phyloP scores from a whole-genome alignment of 2,329 filamentous ascomycete genomes.

The Ophiostoma montium region DNA sequence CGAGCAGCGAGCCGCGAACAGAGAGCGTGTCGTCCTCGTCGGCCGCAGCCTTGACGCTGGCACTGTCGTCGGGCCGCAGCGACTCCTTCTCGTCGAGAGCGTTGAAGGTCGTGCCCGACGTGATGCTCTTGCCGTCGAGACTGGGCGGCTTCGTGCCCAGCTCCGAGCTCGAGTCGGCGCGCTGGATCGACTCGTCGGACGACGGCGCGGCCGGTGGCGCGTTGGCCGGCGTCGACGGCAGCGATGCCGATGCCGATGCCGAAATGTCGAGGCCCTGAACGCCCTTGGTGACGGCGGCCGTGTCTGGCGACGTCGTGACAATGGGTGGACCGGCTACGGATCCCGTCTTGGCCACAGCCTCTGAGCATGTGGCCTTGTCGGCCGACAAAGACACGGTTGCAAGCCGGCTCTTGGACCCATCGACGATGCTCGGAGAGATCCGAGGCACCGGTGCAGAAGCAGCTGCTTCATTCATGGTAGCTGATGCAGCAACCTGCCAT shows the following conservation, averaged over 20 bases:
- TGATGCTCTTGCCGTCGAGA: constrained; percentile 85
- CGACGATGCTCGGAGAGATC: background rate
- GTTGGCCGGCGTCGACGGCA: background rate
- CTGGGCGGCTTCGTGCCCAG: constrained; percentile 71
- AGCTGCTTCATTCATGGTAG: constrained; percentile 23
- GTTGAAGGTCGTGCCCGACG: constrained; percentile 76
- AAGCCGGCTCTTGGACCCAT: background rate
- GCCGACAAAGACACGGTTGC: background rate
- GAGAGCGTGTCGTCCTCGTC: constrained; percentile 84
- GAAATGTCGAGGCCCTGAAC: background rate
- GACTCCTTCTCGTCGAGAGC: constrained; percentile 96
- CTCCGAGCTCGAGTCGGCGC: constrained; percentile 49
- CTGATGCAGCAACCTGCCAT: constrained; percentile 34
- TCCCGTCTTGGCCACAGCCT: background rate
- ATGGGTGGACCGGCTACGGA: background rate
- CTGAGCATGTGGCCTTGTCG: background rate
- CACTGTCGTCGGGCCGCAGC: constrained; percentile 84
- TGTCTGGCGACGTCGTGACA: background rate
- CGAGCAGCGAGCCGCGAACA: constrained; percentile 57
- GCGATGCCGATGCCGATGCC: background rate
- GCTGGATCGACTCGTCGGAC: constrained; percentile 41
- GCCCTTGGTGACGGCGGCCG: background rate
- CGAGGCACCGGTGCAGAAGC: background rate
- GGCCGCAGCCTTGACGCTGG: constrained; percentile 72
- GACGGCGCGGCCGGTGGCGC: constrained; percentile 17